phyloP scores from a whole-genome alignment of 805 yeast genomes.

The Dipodascopsis uninucleata region DNA sequence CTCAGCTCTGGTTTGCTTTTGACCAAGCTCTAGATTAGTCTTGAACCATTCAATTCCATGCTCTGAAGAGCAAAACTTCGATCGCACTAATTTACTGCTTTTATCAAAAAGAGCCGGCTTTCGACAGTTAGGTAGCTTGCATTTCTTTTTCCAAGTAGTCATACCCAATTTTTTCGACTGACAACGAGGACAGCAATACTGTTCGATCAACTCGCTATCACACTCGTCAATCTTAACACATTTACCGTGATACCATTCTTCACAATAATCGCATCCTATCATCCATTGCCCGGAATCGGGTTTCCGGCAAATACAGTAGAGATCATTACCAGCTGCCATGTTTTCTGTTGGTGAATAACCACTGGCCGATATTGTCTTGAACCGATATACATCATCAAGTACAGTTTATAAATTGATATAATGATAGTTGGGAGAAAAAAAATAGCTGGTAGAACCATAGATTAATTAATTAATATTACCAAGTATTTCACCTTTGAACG shows the following conservation, averaged over 20 bases:
- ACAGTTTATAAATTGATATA: no score
- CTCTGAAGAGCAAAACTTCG: constrained; percentile 71
- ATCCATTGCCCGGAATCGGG: constrained; percentile 78
- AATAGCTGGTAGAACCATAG: no score
- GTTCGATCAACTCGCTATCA: constrained; percentile 54
- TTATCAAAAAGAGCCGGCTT: constrained; percentile 41
- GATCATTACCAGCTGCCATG: no score
- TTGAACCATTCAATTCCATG: constrained; percentile 55
- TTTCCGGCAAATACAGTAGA: constrained; percentile 72
- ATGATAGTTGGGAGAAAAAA: no score
- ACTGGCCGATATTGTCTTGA: no score
- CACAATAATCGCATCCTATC: constrained; percentile 95
- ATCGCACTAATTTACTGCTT: constrained; percentile 33
- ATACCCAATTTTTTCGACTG: constrained; percentile 43
- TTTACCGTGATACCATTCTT: constrained; percentile 87
- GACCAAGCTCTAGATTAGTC: constrained; percentile 11
- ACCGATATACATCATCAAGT: no score
- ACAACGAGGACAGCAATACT: constrained; percentile 73
- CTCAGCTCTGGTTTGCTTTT: constrained; percentile 1
- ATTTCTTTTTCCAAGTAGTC: constrained; percentile 72
- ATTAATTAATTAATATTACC: no score
- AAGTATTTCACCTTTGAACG: no score
- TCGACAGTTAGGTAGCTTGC: constrained; percentile 58
- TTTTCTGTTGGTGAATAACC: no score
- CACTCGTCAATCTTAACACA: constrained; percentile 61